Conservation (phyloP, 106 monocot species). For the Allium cepa region DNA sequence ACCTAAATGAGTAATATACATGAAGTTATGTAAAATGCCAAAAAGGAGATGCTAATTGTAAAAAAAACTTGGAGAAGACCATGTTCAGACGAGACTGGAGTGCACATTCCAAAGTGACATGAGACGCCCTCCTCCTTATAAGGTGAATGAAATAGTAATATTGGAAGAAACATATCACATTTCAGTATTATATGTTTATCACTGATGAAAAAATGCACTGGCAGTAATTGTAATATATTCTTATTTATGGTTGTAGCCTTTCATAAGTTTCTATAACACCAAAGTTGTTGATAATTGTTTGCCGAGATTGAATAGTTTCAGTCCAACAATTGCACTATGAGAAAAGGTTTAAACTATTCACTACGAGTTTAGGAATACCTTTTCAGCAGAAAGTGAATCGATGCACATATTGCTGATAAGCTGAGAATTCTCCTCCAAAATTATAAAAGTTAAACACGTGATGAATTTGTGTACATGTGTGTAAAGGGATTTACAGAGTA, state of each 20-base stretch:
- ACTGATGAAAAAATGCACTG: no score
- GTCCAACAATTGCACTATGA: no score
- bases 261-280: no score
- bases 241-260: no score
- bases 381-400: conserved; percentile 74
- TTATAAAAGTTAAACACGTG: background rate
- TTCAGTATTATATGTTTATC: background rate
- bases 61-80: conserved; percentile 17
- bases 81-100: conserved; percentile 79
- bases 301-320: background rate
- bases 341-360: no score
- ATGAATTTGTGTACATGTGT: background rate
- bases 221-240: no score
- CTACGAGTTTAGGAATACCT: conserved; percentile 15
- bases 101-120: conserved; percentile 73
- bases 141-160: conserved; percentile 84
- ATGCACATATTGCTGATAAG: conserved; percentile 64
- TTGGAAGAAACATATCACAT: conserved; percentile 25
- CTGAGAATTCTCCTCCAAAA: conserved; percentile 55
- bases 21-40: background rate
- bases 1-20: conserved; percentile 18
- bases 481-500: background rate
- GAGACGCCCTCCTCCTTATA: conserved; percentile 75
- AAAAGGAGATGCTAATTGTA: background rate
- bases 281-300: background rate